Percentiles rank a stretch among this genome's conserved stretches.
Evolutionary conservation across 2,329 filamentous ascomycete genomes (phyloP).

Genomic region (Talaromyces sp.): DNA sequence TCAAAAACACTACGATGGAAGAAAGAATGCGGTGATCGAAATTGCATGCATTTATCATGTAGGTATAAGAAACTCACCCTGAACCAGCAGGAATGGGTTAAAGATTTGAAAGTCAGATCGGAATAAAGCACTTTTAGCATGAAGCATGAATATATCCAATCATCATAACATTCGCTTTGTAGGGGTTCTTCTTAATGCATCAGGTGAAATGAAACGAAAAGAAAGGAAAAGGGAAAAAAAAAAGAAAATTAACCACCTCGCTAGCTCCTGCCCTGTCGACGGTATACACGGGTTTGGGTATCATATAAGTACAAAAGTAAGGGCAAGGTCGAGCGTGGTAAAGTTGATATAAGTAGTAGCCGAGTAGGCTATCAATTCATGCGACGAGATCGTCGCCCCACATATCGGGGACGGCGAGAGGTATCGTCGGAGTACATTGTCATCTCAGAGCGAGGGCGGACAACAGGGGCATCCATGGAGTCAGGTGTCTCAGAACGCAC

Average conservation of each 20-base stretch:
- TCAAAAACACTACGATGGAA: too few relatives aligned
- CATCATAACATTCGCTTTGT: not conserved
- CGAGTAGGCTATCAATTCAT: not conserved
- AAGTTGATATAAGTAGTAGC: not conserved
- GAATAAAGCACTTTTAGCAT: not conserved
- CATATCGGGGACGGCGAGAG: slow-evolving; percentile 33
- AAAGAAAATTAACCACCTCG: not conserved
- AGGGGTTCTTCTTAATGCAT: not conserved
- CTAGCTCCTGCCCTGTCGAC: not conserved
- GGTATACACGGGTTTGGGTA: slow-evolving; percentile 14
- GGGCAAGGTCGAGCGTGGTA: slow-evolving; percentile 1
- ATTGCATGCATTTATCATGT: not conserved
- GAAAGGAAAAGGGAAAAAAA: not conserved
- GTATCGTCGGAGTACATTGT: slow-evolving; percentile 16
- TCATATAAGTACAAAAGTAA: slow-evolving; percentile 9
- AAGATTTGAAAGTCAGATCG: not conserved
- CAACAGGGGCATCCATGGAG: slow-evolving; percentile 14
- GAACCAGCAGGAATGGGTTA: slow-evolving; percentile 1
- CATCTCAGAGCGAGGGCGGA: slow-evolving; percentile 15
- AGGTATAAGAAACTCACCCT: not conserved
- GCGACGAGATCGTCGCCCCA: slow-evolving; percentile 33
- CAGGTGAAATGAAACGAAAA: not conserved
- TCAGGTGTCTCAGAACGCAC: slow-evolving; percentile 16
- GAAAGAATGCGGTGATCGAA: too few relatives aligned
- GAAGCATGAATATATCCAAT: not conserved